Evolutionary conservation across 1,284 basidiomycete species (phyloP), one percentile per base, ranked within the genome.

Genomic region (Tilletia caries): DNA sequence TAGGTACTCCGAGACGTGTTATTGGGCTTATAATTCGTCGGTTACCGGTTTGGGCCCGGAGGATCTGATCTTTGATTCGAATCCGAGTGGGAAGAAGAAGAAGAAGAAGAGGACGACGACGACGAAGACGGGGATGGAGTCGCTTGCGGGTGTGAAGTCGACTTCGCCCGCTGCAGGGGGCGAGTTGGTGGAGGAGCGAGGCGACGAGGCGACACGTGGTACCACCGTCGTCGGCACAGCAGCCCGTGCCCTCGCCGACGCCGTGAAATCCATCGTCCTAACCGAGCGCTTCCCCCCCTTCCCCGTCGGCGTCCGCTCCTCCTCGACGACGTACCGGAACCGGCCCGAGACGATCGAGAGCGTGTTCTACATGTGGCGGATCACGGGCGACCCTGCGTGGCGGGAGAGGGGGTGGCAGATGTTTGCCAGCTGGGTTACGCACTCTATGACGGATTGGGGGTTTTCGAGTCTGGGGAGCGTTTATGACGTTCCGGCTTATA

Each of bases 391-490:
- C 77, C 77, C 79, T 5, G 83, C 83, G 69, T 88, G 87, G 87
- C 86, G 87, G 76, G 87, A 88, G 68, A 83, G 85, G 48, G 87
- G 87, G 2, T 88, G 87, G 87, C 84, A 86, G 72, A 88, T 88
- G 87, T 88, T 88, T 69, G 83, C 84, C 4, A 84, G 83, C 10
- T 88, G 87, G 87, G 85, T 86, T 67, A 82, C 84, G 68, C 79
- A 84, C 66, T 73, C 79, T 41, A 79, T 85, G 67, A 83, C 83
- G 13, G 78, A 78, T 1, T 80, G 75, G 3, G 86, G 85, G 1
- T 83, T 86, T 65, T 82, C 84, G 27, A 80, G 83, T 46, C 76
- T 87, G 60, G 66, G 73, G 12, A 84, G 87, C 73, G 86, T 87
- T 32, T 78, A 80, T 32, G 25, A 33, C 1, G 68, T 80, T 3